Percentiles rank a stretch among this genome's conserved stretches.
phyloP scores from a whole-genome alignment of 805 yeast genomes.

The Candida pseudofarinosa region DNA sequence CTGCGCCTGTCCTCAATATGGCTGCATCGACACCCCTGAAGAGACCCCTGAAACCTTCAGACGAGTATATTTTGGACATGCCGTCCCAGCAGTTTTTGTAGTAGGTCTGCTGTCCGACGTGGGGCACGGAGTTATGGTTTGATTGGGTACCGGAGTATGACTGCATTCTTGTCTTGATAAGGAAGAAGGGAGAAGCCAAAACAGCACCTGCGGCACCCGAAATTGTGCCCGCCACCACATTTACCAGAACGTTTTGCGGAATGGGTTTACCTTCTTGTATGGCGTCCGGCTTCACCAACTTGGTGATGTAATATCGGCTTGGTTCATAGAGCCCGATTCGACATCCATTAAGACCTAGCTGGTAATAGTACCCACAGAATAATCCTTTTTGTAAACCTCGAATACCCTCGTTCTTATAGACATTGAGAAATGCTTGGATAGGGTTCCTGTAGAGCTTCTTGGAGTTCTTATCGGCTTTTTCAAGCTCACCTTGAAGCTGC shows the following conservation, averaged over 20 bases:
- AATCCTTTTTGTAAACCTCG: constrained; percentile 88
- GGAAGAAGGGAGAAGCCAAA: constrained; percentile 85
- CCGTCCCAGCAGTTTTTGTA: constrained; percentile 72
- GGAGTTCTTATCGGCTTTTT: constrained; percentile 45
- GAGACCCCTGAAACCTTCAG: constrained; percentile 75
- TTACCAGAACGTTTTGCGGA: constrained; percentile 47
- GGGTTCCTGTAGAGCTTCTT: constrained; percentile 72
- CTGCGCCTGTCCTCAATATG: constrained; percentile 88
- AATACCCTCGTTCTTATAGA: constrained; percentile 78
- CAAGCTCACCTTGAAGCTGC: constrained; percentile 94
- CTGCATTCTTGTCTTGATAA: constrained; percentile 95
- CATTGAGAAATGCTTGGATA: constrained; percentile 71
- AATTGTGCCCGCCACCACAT: constrained; percentile 72
- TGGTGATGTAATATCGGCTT: constrained; percentile 56
- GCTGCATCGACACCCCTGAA: constrained; percentile 96
- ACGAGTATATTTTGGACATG: constrained; percentile 50
- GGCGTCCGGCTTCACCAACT: constrained; percentile 44
- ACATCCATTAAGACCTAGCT: constrained; percentile 88
- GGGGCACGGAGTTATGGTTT: constrained; percentile 26
- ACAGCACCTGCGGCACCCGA: constrained; percentile 90
- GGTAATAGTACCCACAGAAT: constrained; percentile 84
- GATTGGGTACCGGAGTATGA: constrained; percentile 53
- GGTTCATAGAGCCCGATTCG: constrained; percentile 95
- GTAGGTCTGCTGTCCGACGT: constrained; percentile 88
- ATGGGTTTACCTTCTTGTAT: constrained; percentile 39